Conservation (phyloP, 129 eudicot species). For the Kitagawia praeruptora region DNA sequence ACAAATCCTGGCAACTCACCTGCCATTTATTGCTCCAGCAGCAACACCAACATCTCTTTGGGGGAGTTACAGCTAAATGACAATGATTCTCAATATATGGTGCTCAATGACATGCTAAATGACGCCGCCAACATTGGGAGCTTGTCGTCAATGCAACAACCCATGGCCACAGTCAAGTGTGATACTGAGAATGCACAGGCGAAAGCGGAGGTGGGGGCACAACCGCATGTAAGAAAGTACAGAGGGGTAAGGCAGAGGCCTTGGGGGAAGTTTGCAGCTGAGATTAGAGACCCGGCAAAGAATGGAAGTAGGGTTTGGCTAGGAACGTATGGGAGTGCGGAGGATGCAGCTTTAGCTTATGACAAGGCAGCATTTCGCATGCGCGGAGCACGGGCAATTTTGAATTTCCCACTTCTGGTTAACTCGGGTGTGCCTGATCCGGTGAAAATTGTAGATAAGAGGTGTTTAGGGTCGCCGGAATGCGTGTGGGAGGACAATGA, state of each 20-base stretch:
- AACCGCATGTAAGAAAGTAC: slow-evolving; percentile 39
- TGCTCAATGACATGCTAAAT: slow-evolving; percentile 27
- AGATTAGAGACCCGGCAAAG: slow-evolving; percentile 76
- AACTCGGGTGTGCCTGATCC: slow-evolving; percentile 81
- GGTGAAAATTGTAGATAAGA: slow-evolving; percentile 42
- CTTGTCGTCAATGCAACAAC: slow-evolving; percentile 2
- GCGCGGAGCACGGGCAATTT: slow-evolving; percentile 73
- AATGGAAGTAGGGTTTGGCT: slow-evolving; percentile 82
- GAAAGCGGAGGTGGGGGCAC: slow-evolving; percentile 12
- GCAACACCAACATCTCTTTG: slow-evolving; percentile 17
- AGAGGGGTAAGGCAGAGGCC: slow-evolving; percentile 74
- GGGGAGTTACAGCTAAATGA: slow-evolving; percentile 38
- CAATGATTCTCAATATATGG: slow-evolving; percentile 46
- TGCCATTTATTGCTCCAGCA: slow-evolving; percentile 22
- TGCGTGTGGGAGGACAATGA: slow-evolving; percentile 22
- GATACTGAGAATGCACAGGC: slow-evolving; percentile 27
- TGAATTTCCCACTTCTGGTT: slow-evolving; percentile 68
- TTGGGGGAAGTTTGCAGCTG: slow-evolving; percentile 88
- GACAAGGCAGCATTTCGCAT: slow-evolving; percentile 68
- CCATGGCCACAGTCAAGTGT: slow-evolving; percentile 20
- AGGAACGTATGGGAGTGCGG: slow-evolving; percentile 78
- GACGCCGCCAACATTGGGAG: slow-evolving; percentile 31
- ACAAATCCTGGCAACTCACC: slow-evolving; percentile 18
- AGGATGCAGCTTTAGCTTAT: slow-evolving; percentile 76
- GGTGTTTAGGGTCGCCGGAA: slow-evolving; percentile 24